Evolutionary conservation across 371 early-diverging fungal genomes (phyloP), one percentile per base, ranked within the genome.

Genomic region (Umbelopsis sp.): DNA sequence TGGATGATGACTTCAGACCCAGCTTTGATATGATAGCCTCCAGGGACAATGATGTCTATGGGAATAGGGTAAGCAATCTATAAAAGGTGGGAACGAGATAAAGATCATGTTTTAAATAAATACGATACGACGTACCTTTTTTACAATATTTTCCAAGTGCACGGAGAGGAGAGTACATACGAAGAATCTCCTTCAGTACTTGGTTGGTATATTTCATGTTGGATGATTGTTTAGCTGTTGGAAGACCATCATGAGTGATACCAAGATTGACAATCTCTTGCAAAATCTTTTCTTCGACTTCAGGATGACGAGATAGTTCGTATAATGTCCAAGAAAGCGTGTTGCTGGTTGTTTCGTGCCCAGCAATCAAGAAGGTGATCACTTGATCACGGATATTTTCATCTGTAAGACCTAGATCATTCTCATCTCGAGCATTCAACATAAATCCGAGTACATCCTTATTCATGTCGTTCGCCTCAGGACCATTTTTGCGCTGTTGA

Each of bases 381-480:
- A 83, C 79, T 63, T 83, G 74, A 65, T 82, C 82, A 50, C 82
- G 77, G 38, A 82, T 85, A 20, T 76, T 63, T 14, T 65, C 67
- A 44, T 83, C 79, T 2, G 48, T 45, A 46, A 85, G 50, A 18
- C 68, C 66, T n/a, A 68, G 48, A 12, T 65, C 68, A 18, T 76
- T 65, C 14, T 70, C 66, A 18, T 70, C 72, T 12, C 67, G 66
- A 18, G 80, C 83, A 35, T 69, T 75, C 66, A 85, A 63, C 85
- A 85, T 85, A 65, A 72, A 82, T 22, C 69, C 82, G 16, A 85
- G 64, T 24, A 85, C 57, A 70, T 85, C 83, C 48, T 69, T 76
- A 6, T 71, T 24, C 9, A 46, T 53, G 24, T 62, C 68, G 1
- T 41, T 45, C 18, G 67, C 57, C 22, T 69, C 18, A 25, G 53